Evolutionary conservation across 257 asterid genomes (phyloP).

Genomic region (Parsonsia alboflavescens): DNA sequence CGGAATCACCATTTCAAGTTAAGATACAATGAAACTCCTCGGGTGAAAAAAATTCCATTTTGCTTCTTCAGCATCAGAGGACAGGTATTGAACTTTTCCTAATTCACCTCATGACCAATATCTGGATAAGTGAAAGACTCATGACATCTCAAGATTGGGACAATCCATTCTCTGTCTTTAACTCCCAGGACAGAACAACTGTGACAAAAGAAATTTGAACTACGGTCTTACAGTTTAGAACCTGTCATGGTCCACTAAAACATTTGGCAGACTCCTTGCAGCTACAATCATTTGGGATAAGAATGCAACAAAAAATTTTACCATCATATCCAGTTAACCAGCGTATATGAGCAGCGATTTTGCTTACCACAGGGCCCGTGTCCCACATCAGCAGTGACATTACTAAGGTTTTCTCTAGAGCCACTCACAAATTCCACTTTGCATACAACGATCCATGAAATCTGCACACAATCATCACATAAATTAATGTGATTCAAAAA

Average conservation of each 20-base stretch:
- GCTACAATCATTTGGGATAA: conserved; percentile 95
- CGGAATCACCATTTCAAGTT: neutral
- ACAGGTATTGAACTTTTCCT: conserved; percentile 93
- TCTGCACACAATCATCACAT: conserved; percentile 13
- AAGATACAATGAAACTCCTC: neutral
- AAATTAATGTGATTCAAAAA: conserved; percentile 13
- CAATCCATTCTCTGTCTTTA: conserved; percentile 26
- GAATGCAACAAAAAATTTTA: conserved; percentile 82
- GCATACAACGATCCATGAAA: conserved; percentile 74
- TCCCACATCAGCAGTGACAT: conserved; percentile 19
- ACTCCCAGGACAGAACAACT: conserved; percentile 90
- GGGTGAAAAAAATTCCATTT: neutral
- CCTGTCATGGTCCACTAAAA: conserved; percentile 3
- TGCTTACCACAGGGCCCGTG: conserved; percentile 25
- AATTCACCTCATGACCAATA: conserved; percentile 81
- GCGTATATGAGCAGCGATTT: conserved; percentile 46
- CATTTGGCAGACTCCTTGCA: conserved; percentile 5
- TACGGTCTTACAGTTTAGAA: conserved; percentile 1
- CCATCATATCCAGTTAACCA: conserved; percentile 92
- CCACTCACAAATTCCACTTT: conserved; percentile 39
- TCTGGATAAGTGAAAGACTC: conserved; percentile 44
- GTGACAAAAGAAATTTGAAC: conserved; percentile 28
- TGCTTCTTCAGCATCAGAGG: conserved; percentile 58
- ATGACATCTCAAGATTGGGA: conserved; percentile 22
- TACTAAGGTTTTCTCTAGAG: conserved; percentile 24